These are phyloP conservation scores for Tillandsia fasciculata DNA, from an alignment of 176 grass and related monocot genomes.

Conservation along the genomic window DNA sequence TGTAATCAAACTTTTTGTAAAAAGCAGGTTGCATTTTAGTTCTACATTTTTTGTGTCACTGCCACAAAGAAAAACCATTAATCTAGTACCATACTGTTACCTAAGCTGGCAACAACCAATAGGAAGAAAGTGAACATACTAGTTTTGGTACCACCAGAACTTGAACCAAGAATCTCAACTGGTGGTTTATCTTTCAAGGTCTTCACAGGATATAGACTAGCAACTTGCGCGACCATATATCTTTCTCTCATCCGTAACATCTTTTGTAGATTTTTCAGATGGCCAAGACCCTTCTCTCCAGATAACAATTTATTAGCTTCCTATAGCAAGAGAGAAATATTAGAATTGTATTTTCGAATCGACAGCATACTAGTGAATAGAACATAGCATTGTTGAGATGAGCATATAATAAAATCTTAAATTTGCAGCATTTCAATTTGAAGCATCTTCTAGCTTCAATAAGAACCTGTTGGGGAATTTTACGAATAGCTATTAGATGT, in stretches of 20 bases:
- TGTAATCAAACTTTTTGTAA: too few species aligned
- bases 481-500: too few species aligned
- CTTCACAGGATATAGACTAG: conserved; percentile 67
- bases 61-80: not conserved
- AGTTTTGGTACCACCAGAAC: conserved; percentile 28
- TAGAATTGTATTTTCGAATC: not conserved
- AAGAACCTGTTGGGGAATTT: too few species aligned
- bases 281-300: conserved; percentile 55
- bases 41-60: too few species aligned
- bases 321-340: conserved; percentile 19
- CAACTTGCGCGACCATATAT: conserved; percentile 61
- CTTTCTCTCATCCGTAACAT: conserved; percentile 49
- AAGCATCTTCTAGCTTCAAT: too few species aligned
- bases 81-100: not conserved
- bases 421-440: too few species aligned
- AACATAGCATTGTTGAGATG: not conserved
- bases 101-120: not conserved
- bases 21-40: too few species aligned
- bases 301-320: conserved; percentile 56
- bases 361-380: not conserved
- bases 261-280: conserved; percentile 37
- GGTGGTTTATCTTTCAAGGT: conserved; percentile 41
- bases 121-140: conserved; percentile 21
- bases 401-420: not conserved
- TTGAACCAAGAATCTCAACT: conserved; percentile 34